Evolutionary conservation across 139 green algal genomes (phyloP).

Genomic region (Astrephomene gubernaculifera): DNA sequence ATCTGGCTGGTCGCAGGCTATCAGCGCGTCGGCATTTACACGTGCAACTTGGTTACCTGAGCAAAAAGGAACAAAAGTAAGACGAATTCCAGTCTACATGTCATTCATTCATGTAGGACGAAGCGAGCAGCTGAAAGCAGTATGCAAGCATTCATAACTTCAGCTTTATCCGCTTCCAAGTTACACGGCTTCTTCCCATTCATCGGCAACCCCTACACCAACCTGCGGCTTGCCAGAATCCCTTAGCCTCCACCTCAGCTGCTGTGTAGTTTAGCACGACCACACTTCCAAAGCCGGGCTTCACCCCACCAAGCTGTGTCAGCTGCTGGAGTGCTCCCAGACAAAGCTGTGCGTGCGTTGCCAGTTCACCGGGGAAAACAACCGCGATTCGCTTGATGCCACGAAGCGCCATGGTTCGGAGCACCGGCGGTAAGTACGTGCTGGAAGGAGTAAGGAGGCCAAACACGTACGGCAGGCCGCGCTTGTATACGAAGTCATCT

Average conservation of each 20-base stretch:
- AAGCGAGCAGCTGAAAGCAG: too few relatives aligned
- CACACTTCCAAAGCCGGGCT: not conserved
- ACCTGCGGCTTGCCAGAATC: not conserved
- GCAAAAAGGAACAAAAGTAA: too few relatives aligned
- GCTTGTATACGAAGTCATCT: slow-evolving; percentile 5
- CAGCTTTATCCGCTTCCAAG: too few relatives aligned
- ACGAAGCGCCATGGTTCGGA: slow-evolving; percentile 19
- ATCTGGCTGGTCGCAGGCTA: slow-evolving; percentile 5
- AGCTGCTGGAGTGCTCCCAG: slow-evolving; percentile 7
- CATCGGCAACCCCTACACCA: too few relatives aligned
- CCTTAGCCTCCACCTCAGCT: not conserved
- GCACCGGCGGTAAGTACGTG: not conserved
- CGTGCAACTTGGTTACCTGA: not conserved
- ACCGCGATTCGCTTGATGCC: slow-evolving; percentile 2
- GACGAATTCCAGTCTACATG: too few relatives aligned
- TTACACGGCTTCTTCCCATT: too few relatives aligned
- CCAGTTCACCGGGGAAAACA: not conserved
- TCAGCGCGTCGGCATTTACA: not conserved
- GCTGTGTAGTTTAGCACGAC: slow-evolving; percentile 16
- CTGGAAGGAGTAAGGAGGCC: slow-evolving; percentile 10
- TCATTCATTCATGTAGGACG: too few relatives aligned
- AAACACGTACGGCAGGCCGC: slow-evolving; percentile 9
- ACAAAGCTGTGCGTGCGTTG: slow-evolving; percentile 15
- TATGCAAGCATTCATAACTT: too few relatives aligned
- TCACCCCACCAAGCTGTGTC: slow-evolving; percentile 5